Evolutionary conservation across 2,329 filamentous ascomycete genomes (phyloP).

Genomic region (Coniochaeta prunicola): DNA sequence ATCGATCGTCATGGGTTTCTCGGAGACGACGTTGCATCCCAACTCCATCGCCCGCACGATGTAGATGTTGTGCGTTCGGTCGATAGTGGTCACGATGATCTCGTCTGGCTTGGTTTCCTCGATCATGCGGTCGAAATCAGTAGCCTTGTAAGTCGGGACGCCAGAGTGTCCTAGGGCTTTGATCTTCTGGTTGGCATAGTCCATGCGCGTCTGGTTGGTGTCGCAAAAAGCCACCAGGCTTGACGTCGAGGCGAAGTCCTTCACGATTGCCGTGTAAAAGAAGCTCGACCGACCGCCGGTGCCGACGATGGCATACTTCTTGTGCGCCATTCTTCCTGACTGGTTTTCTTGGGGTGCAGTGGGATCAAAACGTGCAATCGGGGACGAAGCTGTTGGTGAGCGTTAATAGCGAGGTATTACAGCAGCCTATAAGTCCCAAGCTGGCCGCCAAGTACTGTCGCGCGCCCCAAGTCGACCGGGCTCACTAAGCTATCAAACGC

Average conservation of each 20-base stretch:
- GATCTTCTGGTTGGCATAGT: conserved; percentile 45
- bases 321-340: background rate
- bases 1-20: conserved; percentile 61
- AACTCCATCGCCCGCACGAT: conserved; percentile 52
- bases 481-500: background rate
- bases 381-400: background rate
- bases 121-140: conserved; percentile 52
- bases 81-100: conserved; percentile 56
- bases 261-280: conserved; percentile 52
- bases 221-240: conserved; percentile 50
- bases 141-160: conserved; percentile 46
- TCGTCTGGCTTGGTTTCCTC: conserved; percentile 49
- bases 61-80: conserved; percentile 54
- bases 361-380: background rate
- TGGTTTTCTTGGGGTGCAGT: background rate
- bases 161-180: conserved; percentile 33
- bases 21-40: conserved; percentile 53
- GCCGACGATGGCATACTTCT: conserved; percentile 46
- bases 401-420: background rate
- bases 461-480: background rate
- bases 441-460: background rate
- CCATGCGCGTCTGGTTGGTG: conserved; percentile 52
- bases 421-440: background rate
- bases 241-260: conserved; percentile 41
- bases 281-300: conserved; percentile 52